Base-by-base conservation (phyloP, 352 stramenopile species). In the Ochromonadaceae sp. region DNA sequence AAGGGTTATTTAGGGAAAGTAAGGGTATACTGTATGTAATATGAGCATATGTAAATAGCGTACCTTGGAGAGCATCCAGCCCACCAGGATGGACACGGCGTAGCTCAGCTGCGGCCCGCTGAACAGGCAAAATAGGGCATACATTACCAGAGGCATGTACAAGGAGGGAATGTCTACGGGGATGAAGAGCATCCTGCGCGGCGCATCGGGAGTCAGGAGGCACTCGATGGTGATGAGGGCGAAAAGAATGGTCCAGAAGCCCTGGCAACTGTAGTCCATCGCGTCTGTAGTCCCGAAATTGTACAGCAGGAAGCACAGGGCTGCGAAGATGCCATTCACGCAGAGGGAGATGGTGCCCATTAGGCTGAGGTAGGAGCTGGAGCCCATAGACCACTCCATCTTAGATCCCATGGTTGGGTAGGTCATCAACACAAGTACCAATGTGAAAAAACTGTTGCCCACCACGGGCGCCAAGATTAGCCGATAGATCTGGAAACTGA, bases 151-250 rank as follows among this genome's bases (percentile, higher is more conserved):
- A 22, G 53, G 53, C 10, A 61, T 20, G 22, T 61, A 61, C 38
- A 49, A 49, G 5, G 53, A 61, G 5, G 53, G 38, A 56, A 61
- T 61, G 26, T 61, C 53, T 30, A 58, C 12, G n/a, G 53, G 53
- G 5, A 61, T 17, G 36, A 22, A 61, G 22, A 61, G 17, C 25
- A 61, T 32, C 9, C 53, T 35, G 10, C 53, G 26, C 4, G 53
- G 53, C 5, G 25, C 38, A 61, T 61, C 53, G 20, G 53, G 53
- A 22, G 25, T 61, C 12, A 34, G 34, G 9, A 52, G 7, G 53
- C 53, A 61, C 10, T 61, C 53, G 5, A 61, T 30, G 5, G 9
- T 4, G 5, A 61, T 9, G 20, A 61, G 32, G 3, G 30, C 53
- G 25, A 61, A 61, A 4, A 61, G 9, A 7, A 61, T 14, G 12